Evolutionary conservation across 768 basidiomycete species (phyloP), one percentile per base, ranked within the genome.

Genomic region (Lactarius hatsudake): DNA sequence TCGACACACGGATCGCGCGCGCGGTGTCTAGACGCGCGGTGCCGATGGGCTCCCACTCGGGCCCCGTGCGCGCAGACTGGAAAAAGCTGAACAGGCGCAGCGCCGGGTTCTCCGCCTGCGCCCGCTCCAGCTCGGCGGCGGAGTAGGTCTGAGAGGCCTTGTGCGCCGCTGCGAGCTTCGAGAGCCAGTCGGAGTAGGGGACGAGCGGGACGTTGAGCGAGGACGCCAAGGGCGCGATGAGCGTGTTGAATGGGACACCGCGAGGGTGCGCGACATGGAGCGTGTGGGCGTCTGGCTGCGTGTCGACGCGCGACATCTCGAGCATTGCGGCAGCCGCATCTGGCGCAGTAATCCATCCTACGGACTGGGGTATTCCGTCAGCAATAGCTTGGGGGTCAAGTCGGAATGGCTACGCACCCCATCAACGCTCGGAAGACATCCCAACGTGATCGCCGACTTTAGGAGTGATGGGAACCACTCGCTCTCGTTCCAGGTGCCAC

Each of bases 391-490:
- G 13, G 8, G 36, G 17, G 32, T 12, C 23, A 43, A 26, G 56
- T 59, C 26, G 13, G 48, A 23, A 23, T 20, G 42, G 7, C 9
- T 9, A 63, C 72, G 28, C 53, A 73, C 68, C 10, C 72, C 74
- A 32, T 73, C 59, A 10, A 66, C 34, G 42, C 69, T 64, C 23
- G 72, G 74, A 28, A 74, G 65, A 53, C 66, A 72, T 13, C 65
- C 59, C 13, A 74, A 42, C 26, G 63, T 64, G n/a, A 69, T 38
- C 5, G 69, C 71, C 5, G 72, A 72, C 51, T 69, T 69, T 13
- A 73, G 60, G 15, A 74, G 54, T 13, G 65, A 63, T 18, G 74
- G 74, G 57, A 74, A 72, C 75, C 75, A 75, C 43, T 75, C 75
- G 36, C 48, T 61, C 36, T 66, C 63, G 58, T 74, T 75, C 75